phyloP scores from a whole-genome alignment of 805 yeast species.

The Saturnispora sekii region DNA sequence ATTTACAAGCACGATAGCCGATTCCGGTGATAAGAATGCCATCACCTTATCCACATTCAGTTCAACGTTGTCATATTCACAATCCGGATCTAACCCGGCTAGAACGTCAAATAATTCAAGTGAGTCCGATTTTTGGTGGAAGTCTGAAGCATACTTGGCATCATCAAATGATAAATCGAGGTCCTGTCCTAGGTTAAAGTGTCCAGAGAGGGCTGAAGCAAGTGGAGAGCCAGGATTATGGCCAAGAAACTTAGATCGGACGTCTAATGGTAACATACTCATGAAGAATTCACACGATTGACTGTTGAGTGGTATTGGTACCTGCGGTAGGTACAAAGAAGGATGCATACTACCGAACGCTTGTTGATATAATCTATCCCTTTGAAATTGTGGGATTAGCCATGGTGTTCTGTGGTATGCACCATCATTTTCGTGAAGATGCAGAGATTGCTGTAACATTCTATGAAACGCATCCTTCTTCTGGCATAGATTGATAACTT shows the following conservation, averaged over 20 bases:
- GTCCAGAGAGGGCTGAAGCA: too few species aligned
- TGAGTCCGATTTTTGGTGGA: slow-evolving; percentile 5
- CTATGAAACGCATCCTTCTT: slow-evolving; percentile 38
- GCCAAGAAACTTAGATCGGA: slow-evolving; percentile 12
- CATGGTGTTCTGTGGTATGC: slow-evolving; percentile 78
- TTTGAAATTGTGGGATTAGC: slow-evolving; percentile 42
- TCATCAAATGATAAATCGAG: neutral
- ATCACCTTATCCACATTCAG: slow-evolving; percentile 44
- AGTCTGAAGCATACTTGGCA: slow-evolving; percentile 4
- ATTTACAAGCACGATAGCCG: slow-evolving; percentile 14
- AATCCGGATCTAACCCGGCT: slow-evolving; percentile 28
- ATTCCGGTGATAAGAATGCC: slow-evolving; percentile 36
- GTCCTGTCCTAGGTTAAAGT: too few species aligned
- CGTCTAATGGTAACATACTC: slow-evolving; percentile 24
- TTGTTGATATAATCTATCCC: slow-evolving; percentile 38
- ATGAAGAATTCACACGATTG: slow-evolving; percentile 37
- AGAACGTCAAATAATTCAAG: slow-evolving; percentile 9
- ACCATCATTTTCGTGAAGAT: slow-evolving; percentile 63
- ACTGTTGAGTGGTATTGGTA: slow-evolving; percentile 48
- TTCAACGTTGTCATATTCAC: slow-evolving; percentile 46
- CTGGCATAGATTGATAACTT: slow-evolving; percentile 49
- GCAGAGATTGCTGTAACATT: slow-evolving; percentile 49
- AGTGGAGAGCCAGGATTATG: neutral
- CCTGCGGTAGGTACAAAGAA: slow-evolving; percentile 53
- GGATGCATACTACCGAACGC: slow-evolving; percentile 46